Evolutionary conservation across 352 stramenopile species (phyloP).

Genomic region (Phytopythium montanum): DNA sequence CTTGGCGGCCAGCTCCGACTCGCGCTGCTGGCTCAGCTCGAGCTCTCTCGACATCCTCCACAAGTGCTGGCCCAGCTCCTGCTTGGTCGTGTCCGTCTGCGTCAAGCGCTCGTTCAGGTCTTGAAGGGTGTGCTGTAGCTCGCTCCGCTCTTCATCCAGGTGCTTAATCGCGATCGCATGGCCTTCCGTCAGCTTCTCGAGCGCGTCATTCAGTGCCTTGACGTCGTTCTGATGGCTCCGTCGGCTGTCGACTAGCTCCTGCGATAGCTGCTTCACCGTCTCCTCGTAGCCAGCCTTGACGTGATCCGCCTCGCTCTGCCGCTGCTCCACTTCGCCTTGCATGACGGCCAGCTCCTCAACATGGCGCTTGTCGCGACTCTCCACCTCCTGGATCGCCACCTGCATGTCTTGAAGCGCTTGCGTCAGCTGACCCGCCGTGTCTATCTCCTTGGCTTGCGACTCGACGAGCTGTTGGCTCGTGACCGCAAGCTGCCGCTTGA

Average conservation of each 20-base stretch:
- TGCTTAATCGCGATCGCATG: conserved; percentile 15
- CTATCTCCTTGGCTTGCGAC: conserved; percentile 29
- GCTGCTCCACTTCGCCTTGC: conserved; percentile 54
- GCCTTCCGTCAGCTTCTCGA: conserved; percentile 15
- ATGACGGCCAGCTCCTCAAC: conserved; percentile 53
- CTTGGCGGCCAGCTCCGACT: conserved; percentile 40
- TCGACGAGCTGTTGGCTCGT: conserved; percentile 35
- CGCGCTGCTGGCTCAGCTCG: conserved; percentile 28
- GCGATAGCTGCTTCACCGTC: conserved; percentile 18
- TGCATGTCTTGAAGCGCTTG: conserved; percentile 37
- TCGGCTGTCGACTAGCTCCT: conserved; percentile 26
- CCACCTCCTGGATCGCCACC: conserved; percentile 20
- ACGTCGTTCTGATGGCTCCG: conserved; percentile 22
- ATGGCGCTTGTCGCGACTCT: conserved; percentile 30
- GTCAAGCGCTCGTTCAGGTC: background rate
- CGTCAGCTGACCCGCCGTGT: conserved; percentile 26
- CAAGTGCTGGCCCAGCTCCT: conserved; percentile 58
- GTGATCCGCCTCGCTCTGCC: conserved; percentile 28
- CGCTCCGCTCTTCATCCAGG: conserved; percentile 2
- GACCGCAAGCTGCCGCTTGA: conserved; percentile 33
- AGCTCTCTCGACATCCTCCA: conserved; percentile 52
- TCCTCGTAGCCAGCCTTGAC: conserved; percentile 35
- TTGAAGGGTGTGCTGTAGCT: background rate
- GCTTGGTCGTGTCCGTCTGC: conserved; percentile 27
- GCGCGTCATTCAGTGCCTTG: conserved; percentile 16